Evolutionary conservation across 1,139 yeast genomes (phyloP), one percentile per base, ranked within the genome.

Genomic region (Debaryomycetaceae sp.): DNA sequence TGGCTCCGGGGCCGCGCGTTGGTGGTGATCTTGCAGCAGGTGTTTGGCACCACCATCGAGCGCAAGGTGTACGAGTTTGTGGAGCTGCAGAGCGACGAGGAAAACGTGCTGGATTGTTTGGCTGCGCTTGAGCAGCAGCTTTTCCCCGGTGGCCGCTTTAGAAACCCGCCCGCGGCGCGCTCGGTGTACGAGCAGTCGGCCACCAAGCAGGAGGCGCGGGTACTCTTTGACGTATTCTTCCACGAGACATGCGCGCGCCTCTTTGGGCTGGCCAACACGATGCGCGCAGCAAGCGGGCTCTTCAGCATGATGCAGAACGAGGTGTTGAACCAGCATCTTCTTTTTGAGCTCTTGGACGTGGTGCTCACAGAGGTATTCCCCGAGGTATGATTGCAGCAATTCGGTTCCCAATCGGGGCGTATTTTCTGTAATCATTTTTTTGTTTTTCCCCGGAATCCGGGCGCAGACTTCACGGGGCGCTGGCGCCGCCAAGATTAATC

Each of bases 1-100:
- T 86, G 96, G 95, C 57, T 88, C 1, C 61, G 95, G 34, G 96
- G 96, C 0, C 65, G 89, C 30, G 96, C 96, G 0, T 65, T 86
- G 4, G 70, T 88, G 24, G 78, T 86, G 3, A 76, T 89, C 3
- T 61, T 88, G 26, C 96, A 88, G 51, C 96, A 86, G 52, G 54
- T 89, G 1, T 69, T 89, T 32, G 96, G 96, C 0, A 85, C 94
- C 3, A 83, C 96, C 0, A 80, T 88, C 35, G 96, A 89, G 48
- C 78, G 76, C 47, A 80, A 80, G 39, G 70, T 81, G 6, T 42
- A 67, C 67, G 52, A 66, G 45, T 45, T 61, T 49, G 37, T 51
- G 51, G 36, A 69, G 5, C 34, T 34, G n/a, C 53, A 49, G 29
- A 44, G 68, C 25, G 62, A 71, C 5, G 79, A 76, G 32, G 73